Evolutionary conservation across 257 asterid genomes (phyloP).

Genomic region (Solanum ahanhuiri): DNA sequence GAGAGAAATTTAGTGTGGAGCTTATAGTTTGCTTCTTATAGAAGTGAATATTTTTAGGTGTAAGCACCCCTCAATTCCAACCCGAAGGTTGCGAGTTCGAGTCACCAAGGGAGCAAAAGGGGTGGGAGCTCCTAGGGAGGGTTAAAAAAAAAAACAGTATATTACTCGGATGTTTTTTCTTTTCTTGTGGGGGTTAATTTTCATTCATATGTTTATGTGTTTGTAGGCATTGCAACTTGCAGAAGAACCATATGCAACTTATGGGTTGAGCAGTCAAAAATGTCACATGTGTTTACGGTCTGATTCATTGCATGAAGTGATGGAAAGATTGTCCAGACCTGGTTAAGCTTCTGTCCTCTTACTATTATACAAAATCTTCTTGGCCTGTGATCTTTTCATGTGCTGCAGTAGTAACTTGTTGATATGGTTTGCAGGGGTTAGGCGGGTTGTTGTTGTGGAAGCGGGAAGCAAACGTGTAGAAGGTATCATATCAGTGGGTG

Average conservation of each 20-base stretch:
- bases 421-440: slow-evolving; percentile 46
- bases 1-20: neutral
- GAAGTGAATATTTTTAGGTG: neutral
- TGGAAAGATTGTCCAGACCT: slow-evolving; percentile 82
- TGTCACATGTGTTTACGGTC: slow-evolving; percentile 88
- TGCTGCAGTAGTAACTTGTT: neutral
- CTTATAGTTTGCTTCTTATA: neutral
- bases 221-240: slow-evolving; percentile 76
- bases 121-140: no score
- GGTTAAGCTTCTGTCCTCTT: slow-evolving; percentile 27
- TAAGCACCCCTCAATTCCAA: no score
- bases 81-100: no score
- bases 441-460: slow-evolving; percentile 76
- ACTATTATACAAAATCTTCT: neutral
- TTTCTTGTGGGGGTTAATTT: neutral
- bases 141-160: neutral
- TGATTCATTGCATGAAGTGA: slow-evolving; percentile 61
- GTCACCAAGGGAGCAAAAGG: no score
- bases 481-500: slow-evolving; percentile 68
- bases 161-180: neutral
- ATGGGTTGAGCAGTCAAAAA: slow-evolving; percentile 50
- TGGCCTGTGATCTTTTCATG: neutral
- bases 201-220: neutral
- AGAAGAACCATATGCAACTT: slow-evolving; percentile 59
- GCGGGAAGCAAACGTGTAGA: slow-evolving; percentile 95